These are phyloP conservation scores for Citrus sp. DNA, from an alignment of 345 rosid species.

Conservation along the genomic window DNA sequence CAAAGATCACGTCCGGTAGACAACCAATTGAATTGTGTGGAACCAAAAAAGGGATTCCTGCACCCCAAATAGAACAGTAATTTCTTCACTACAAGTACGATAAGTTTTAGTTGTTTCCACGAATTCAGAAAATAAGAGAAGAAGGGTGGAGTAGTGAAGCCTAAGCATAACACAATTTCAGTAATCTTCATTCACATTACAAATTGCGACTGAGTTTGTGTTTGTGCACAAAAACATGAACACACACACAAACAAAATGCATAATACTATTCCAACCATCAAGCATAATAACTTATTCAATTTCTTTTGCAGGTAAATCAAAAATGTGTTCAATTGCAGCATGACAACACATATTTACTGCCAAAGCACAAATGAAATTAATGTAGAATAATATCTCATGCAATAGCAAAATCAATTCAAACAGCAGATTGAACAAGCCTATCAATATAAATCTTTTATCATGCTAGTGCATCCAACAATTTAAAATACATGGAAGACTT, in stretches of 20 bases:
- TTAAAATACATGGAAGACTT: background rate
- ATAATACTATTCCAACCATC: background rate
- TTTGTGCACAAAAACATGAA: background rate
- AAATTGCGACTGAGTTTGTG: background rate
- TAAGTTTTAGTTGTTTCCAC: background rate
- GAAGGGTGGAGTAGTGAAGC: background rate
- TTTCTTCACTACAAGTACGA: background rate
- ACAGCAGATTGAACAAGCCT: background rate
- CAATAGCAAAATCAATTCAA: background rate
- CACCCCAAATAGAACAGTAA: conserved; percentile 26
- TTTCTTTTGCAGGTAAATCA: background rate
- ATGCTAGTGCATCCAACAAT: background rate
- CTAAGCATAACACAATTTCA: background rate
- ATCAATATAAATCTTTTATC: background rate
- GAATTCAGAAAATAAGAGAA: background rate
- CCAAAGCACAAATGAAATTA: background rate
- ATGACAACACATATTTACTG: background rate
- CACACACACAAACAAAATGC: background rate
- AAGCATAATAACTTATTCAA: background rate
- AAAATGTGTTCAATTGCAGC: background rate
- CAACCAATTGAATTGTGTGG: conserved; percentile 51
- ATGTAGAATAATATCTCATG: background rate
- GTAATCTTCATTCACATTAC: background rate
- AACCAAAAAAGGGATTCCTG: conserved; percentile 51
- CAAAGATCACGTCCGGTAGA: conserved; percentile 51